Evolutionary conservation across 1,139 yeast genomes (phyloP), one percentile per base, ranked within the genome.

Genomic region (Zygoascus hellenicus): DNA sequence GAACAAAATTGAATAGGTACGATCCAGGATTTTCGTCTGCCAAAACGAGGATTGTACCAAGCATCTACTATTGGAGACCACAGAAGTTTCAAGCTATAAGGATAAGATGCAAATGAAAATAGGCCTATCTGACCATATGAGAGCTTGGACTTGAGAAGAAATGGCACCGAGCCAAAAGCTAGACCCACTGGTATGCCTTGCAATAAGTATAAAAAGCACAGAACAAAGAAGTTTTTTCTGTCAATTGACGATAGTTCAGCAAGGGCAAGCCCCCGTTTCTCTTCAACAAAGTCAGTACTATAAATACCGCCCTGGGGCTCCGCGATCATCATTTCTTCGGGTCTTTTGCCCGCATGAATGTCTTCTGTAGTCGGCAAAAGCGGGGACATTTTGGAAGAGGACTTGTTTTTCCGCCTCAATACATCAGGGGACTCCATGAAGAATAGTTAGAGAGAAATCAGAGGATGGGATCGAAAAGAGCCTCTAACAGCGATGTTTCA

Each of bases 61-160:
- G 97, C 90, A 64, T 92, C 98, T 5, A 92, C 97, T 19, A 92
- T 77, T 0, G 98, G 99, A 17, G 96, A 86, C 98, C 98, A 92
- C 42, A 92, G 67, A 49, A 92, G 74, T 65, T 92, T 92, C 56
- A 92, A 70, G 9, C 96, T 86, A 66, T 92, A 92, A 1, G 99
- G 98, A 61, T 92, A 94, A 4, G 96, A 81, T 0, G 97, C 97
- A 54, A 92, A 70, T 2, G 96, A 80, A 63, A 94, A 94, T 3
- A 90, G 64, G 0, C 97, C 98, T 9, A 92, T 87, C 58, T 89
- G 95, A 1, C 96, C 80, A 61, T 86, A 92, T n/a, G 89, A 76
- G 26, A 90, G 73, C 52, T 81, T 78, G 9, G 92, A 77, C 64
- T 92, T 92, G 50, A 94, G 71, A 31, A 94, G 70, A 60, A 90